These are phyloP conservation scores for Glomus cerebriforme DNA, from an alignment of 192 early-diverging fungal genomes.

Conservation along the genomic window DNA sequence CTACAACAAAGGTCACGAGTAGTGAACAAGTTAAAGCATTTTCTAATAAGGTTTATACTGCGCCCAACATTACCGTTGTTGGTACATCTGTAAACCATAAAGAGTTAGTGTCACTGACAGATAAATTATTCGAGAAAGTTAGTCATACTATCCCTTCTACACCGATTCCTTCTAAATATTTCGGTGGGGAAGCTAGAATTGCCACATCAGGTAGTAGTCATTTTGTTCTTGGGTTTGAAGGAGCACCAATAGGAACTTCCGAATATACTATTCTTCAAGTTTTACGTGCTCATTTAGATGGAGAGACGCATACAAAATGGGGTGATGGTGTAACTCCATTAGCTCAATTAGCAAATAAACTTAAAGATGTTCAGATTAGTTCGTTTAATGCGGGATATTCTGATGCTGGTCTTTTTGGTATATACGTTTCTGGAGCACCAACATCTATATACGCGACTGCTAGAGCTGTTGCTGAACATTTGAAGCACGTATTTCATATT, in stretches of 20 bases:
- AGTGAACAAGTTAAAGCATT: constrained; percentile 73
- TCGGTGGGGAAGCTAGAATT: constrained; percentile 84
- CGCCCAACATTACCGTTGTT: constrained; percentile 80
- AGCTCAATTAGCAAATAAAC: constrained; percentile 59
- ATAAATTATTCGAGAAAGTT: constrained; percentile 56
- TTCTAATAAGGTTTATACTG: constrained; percentile 68
- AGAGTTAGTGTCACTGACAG: constrained; percentile 68
- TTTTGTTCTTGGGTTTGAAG: constrained; percentile 84
- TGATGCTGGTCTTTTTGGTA: constrained; percentile 89
- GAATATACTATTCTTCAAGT: constrained; percentile 68
- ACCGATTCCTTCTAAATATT: constrained; percentile 63
- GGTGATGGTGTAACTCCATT: constrained; percentile 63
- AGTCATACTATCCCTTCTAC: constrained; percentile 38
- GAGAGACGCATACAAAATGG: constrained; percentile 65
- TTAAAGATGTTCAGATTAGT: constrained; percentile 57
- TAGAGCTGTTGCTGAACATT: constrained; percentile 57
- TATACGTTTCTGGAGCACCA: constrained; percentile 64
- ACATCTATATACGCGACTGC: constrained; percentile 66
- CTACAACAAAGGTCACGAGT: constrained; percentile 61
- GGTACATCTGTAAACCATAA: constrained; percentile 80
- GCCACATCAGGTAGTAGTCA: constrained; percentile 59
- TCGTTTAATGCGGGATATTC: constrained; percentile 88
- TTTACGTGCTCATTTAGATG: constrained; percentile 63
- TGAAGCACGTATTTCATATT: constrained; percentile 54
- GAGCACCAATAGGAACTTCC: constrained; percentile 58